Base-by-base conservation (phyloP, 2,329 filamentous ascomycete genomes). In the Leptographium flavum region DNA sequence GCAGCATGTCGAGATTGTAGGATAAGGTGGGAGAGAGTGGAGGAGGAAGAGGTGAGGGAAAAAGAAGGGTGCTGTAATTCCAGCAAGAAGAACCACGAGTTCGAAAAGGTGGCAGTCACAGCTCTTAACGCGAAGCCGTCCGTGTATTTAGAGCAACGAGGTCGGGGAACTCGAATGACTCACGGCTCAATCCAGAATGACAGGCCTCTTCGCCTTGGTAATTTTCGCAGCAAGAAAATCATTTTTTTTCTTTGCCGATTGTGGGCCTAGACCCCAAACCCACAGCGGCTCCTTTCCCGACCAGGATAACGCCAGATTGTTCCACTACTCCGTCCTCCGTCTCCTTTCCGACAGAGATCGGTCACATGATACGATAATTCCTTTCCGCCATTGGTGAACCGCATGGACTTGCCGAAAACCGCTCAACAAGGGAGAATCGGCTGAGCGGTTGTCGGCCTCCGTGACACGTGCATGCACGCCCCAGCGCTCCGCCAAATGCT, bases 161-260 rank as follows among this genome's bases (percentile, higher is more conserved):
- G 14, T 33, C 21, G 28, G 40, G 30, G 23, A 46, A 70, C 77
- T 60, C 67, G 81, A 25, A 39, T 32, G 33, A 40, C 36, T 39
- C 27, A 30, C 36, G 28, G 14, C 21, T 36, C 22, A 25, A 31
- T 15, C 19, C 15, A 19, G 15, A 17, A 32, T 38, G 41, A 43
- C 41, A 38, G 32, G 15, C 30, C 21, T 37, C 4, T 33, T 27
- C 28, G 27, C 39, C 28, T 27, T n/a, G n/a, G n/a, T n/a, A n/a
- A n/a, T n/a, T n/a, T n/a, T 36, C 23, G 15, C 14, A 33, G 27
- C n/a, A 42, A 33, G 19, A 36, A 43, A 36, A 35, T 35, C 22
- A 15, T 15, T 42, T 36, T n/a, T 27, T 30, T 36, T 33, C 28
- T n/a, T 44, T 32, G 27, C 39, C 28, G 39, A 41, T 41, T 30